Evolutionary conservation across 768 basidiomycete genomes (phyloP), one percentile per base, ranked within the genome.

Genomic region (Naganishia randhawae): DNA sequence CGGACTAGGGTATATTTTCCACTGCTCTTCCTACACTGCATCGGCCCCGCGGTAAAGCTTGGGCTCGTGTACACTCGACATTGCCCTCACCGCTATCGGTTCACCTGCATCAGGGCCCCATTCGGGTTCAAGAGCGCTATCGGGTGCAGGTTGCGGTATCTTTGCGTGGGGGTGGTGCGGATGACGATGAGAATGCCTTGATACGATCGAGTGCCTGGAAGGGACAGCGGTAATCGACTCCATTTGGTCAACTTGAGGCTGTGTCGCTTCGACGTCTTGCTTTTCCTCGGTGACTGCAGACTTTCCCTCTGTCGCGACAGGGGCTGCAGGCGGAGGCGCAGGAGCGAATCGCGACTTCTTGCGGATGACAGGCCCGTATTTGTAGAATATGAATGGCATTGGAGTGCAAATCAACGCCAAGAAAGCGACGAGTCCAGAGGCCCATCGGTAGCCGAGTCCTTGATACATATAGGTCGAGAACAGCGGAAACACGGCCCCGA

Each of bases 401-500:
- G 74, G 73, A 1, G 64, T 33, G 66, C 76, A 75, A 22, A 54
- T 64, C 19, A 72, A 51, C 11, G 73, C 51, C 51, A 75, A 57
- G 35, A 76, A 72, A 7, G 75, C 76, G 39, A 77, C 67, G 29
- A 73, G 48, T 1, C 71, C 53, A 4, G 73, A 73, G 19, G 71
- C 72, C 65, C 71, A 75, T 57, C 72, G 70, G 70, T 72, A 68
- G 5, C 72, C 72, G 42, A 75, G 41, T 33, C 68, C 72, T 39
- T 75, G 67, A 67, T 72, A 74, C 85, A 90, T 88, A 37, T 83
- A 81, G 17, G 87, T 86, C 3, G 86, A 87, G 72, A 91, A 91
- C 16, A 91, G 78, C 1, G 89, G 90, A 75, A 91, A 90, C 0
- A 84, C 86, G 63, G 55, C 66, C 0, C 89, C 90, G 2, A 85